phyloP scores from a whole-genome alignment of 2,329 filamentous ascomycete genomes.

The Blumeria graminis region DNA sequence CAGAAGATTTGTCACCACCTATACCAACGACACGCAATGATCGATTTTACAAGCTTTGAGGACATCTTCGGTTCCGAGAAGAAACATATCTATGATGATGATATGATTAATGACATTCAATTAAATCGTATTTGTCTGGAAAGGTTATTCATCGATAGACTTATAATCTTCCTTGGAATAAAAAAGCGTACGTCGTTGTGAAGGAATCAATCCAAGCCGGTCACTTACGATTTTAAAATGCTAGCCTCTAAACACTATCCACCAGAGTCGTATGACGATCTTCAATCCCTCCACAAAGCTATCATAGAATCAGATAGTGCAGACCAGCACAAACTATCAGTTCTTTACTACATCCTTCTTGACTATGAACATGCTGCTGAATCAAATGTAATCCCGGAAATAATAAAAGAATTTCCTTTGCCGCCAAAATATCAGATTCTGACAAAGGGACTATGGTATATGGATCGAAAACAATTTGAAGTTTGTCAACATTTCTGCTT shows the following conservation, averaged over 20 bases:
- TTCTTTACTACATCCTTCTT: constrained; percentile 64
- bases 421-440: constrained; percentile 57
- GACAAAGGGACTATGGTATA: constrained; percentile 59
- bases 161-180: constrained; percentile 46
- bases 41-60: constrained; percentile 42
- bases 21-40: constrained; percentile 19
- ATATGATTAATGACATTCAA: constrained; percentile 36
- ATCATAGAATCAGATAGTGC: constrained; percentile 41
- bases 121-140: constrained; percentile 41
- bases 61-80: constrained; percentile 38
- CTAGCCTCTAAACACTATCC: constrained; percentile 43
- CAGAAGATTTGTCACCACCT: too few relatives aligned
- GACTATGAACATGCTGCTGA: constrained; percentile 31
- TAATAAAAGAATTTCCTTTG: constrained; percentile 38
- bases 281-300: constrained; percentile 44
- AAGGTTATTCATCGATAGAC: constrained; percentile 59
- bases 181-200: constrained; percentile 29
- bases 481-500: constrained; percentile 20
- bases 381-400: constrained; percentile 22
- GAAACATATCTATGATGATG: constrained; percentile 36
- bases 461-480: constrained; percentile 48
- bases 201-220: neutral
- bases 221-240: neutral
- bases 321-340: constrained; percentile 55
- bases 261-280: constrained; percentile 40